A percentile compares a stretch with the other conserved stretches of the same genome.
Conservation (phyloP, 2,329 filamentous ascomycete genomes). For the Venturia pyrina region DNA sequence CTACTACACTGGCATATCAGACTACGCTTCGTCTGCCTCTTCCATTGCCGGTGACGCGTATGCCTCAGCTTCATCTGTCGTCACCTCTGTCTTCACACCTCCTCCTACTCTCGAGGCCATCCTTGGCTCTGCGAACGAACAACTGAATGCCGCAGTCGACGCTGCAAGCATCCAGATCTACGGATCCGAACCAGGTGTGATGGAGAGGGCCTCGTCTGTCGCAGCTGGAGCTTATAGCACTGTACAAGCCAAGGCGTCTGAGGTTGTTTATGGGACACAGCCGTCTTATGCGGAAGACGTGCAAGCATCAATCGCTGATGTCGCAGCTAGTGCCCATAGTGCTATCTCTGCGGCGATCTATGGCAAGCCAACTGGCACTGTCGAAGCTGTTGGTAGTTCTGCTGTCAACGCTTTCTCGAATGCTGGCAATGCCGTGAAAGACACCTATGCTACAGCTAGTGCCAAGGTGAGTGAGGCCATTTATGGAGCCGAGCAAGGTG, state of each 20-base stretch:
- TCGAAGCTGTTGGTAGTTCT: slow-evolving; percentile 42
- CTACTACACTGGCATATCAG: slow-evolving; percentile 58
- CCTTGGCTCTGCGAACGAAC: slow-evolving; percentile 45
- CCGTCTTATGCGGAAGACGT: slow-evolving; percentile 44
- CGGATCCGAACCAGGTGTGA: slow-evolving; percentile 43
- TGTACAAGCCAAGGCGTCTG: slow-evolving; percentile 39
- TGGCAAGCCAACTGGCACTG: slow-evolving; percentile 42
- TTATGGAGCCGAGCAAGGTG: slow-evolving; percentile 38
- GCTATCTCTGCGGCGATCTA: slow-evolving; percentile 46
- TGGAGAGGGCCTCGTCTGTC: slow-evolving; percentile 45
- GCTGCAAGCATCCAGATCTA: slow-evolving; percentile 49
- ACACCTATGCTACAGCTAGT: slow-evolving; percentile 17
- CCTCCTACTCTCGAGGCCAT: slow-evolving; percentile 49
- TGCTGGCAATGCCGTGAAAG: slow-evolving; percentile 14
- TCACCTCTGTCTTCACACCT: slow-evolving; percentile 44
- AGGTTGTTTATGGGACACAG: slow-evolving; percentile 46
- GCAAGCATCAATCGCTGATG: slow-evolving; percentile 42
- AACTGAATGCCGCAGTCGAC: slow-evolving; percentile 48
- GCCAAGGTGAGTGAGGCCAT: slow-evolving; percentile 33
- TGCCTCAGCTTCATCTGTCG: slow-evolving; percentile 35
- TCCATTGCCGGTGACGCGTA: slow-evolving; percentile 42
- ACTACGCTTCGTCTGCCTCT: slow-evolving; percentile 42
- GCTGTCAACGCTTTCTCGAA: slow-evolving; percentile 38
- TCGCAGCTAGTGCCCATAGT: slow-evolving; percentile 43
- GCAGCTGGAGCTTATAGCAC: slow-evolving; percentile 44